Conservation (phyloP, 2,329 filamentous ascomycete genomes). For the Stagonosporopsis vannaccii region DNA sequence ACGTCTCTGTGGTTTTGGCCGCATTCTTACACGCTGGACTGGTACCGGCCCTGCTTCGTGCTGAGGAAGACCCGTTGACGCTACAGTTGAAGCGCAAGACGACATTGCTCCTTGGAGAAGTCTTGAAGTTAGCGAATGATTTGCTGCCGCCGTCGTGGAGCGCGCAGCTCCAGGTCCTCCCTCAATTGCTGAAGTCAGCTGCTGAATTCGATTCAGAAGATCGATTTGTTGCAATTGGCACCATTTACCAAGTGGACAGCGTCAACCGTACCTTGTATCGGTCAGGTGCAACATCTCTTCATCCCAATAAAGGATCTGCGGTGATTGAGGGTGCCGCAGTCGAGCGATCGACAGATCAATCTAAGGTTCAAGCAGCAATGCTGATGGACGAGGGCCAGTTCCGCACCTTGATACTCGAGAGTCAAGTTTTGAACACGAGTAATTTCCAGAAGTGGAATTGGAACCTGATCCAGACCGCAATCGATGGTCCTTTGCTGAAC, state of each 20-base stretch:
- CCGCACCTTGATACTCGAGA: conserved; percentile 72
- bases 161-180: conserved; percentile 83
- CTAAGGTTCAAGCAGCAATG: conserved; percentile 64
- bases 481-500: conserved; percentile 90
- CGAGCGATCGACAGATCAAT: conserved; percentile 52
- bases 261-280: conserved; percentile 92
- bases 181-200: conserved; percentile 81
- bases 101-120: conserved; percentile 87
- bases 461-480: conserved; percentile 88
- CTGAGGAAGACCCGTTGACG: conserved; percentile 73
- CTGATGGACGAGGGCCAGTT: conserved; percentile 71
- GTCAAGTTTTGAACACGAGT: conserved; percentile 84
- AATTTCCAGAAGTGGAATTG: conserved; percentile 98
- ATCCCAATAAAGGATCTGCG: conserved; percentile 39
- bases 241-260: conserved; percentile 97
- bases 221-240: conserved; percentile 82
- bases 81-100: conserved; percentile 82
- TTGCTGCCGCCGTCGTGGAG: conserved; percentile 84
- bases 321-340: conserved; percentile 29
- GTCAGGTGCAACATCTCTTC: conserved; percentile 62
- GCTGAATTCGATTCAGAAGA: conserved; percentile 74
- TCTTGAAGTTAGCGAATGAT: conserved; percentile 86
- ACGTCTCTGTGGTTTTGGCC: conserved; percentile 85
- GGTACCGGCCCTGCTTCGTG: conserved; percentile 59
- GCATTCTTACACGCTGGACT: conserved; percentile 85